Evolutionary conservation across 305 asterid genomes (phyloP).

Genomic region (Fraxinus paxiana): DNA sequence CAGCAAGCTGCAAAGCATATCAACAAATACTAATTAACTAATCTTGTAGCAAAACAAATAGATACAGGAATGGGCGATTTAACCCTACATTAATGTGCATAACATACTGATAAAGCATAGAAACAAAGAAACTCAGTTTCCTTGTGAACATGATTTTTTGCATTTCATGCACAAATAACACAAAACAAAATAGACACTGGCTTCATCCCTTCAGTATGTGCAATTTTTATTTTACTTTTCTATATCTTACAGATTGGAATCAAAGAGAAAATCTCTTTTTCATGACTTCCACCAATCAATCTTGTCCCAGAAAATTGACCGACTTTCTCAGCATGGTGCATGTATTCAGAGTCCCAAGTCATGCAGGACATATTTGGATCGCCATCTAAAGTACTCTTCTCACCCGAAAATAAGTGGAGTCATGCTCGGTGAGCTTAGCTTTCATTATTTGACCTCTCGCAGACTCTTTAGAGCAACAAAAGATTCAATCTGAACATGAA

Average conservation of each 20-base stretch:
- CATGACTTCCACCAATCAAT: not conserved
- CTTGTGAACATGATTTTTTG: not conserved
- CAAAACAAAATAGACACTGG: not conserved
- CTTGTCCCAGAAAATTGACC: not conserved
- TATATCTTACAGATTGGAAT: not conserved
- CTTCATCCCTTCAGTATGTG: not conserved
- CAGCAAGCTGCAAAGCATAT: constrained; percentile 63
- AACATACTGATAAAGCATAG: constrained; percentile 7
- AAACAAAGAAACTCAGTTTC: not conserved
- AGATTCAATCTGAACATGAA: not conserved
- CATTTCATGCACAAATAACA: not conserved
- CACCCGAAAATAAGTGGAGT: not conserved
- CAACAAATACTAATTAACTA: constrained; percentile 13
- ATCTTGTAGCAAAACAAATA: constrained; percentile 9
- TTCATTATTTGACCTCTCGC: not conserved
- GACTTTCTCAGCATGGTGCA: not conserved
- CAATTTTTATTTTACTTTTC: not conserved
- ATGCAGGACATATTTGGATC: not conserved
- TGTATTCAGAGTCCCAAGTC: not conserved
- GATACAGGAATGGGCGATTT: constrained; percentile 12
- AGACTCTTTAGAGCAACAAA: not conserved
- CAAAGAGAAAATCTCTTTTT: not conserved
- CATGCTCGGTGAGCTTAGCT: not conserved
- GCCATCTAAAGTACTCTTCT: not conserved
- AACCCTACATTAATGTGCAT: not conserved